These are phyloP conservation scores for Pseudevernia furfuracea DNA, from an alignment of 495 filamentous ascomycete genomes.

Conservation along the genomic window DNA sequence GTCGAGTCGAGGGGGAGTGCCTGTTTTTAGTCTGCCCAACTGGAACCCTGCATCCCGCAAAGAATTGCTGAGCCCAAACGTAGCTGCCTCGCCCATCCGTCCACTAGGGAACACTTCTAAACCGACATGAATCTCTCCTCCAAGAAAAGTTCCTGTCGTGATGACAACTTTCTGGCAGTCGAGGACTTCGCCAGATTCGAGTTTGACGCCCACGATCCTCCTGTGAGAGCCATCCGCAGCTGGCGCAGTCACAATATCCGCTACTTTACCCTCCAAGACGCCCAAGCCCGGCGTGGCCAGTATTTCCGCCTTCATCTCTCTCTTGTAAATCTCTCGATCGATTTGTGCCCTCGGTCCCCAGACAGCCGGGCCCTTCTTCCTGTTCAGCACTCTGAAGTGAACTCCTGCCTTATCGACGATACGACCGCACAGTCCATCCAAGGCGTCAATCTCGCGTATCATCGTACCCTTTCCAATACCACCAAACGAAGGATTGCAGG, in stretches of 20 bases:
- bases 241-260: slow-evolving; percentile 67
- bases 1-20: slow-evolving; percentile 84
- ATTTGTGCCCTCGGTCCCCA: slow-evolving; percentile 98
- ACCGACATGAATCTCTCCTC: slow-evolving; percentile 95
- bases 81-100: slow-evolving; percentile 89
- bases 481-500: slow-evolving; percentile 95
- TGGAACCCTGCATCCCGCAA: slow-evolving; percentile 84
- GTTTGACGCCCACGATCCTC: slow-evolving; percentile 69
- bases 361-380: slow-evolving; percentile 85
- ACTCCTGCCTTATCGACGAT: slow-evolving; percentile 91
- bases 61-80: slow-evolving; percentile 88
- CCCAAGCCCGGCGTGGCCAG: slow-evolving; percentile 64
- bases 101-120: slow-evolving; percentile 77
- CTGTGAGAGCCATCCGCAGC: slow-evolving; percentile 49
- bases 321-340: slow-evolving; percentile 82
- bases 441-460: slow-evolving; percentile 87
- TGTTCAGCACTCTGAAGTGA: slow-evolving; percentile 83
- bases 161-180: slow-evolving; percentile 78
- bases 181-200: slow-evolving; percentile 85
- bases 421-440: slow-evolving; percentile 83
- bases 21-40: slow-evolving; percentile 87
- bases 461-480: slow-evolving; percentile 99
- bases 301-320: slow-evolving; percentile 86
- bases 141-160: slow-evolving; percentile 91
- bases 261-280: slow-evolving; percentile 79